Conservation (phyloP, 495 filamentous ascomycete species). For the Xylaria grammica region DNA sequence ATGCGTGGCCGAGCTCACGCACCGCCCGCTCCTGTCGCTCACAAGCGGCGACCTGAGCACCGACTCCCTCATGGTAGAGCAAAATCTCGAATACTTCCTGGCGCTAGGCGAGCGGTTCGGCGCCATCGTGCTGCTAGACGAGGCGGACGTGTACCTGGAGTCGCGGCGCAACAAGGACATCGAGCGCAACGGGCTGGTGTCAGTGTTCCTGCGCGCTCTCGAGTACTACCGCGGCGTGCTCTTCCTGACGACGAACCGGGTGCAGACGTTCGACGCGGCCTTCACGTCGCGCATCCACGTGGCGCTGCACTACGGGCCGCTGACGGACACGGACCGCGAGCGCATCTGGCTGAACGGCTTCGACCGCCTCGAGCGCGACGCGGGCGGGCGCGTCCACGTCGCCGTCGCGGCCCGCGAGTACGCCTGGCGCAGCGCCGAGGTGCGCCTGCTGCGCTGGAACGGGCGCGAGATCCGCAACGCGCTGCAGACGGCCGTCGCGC, state of each 20-base stretch:
- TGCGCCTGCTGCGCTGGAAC: constrained; percentile 41
- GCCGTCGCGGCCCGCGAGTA: constrained; percentile 37
- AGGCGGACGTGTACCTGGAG: constrained; percentile 61
- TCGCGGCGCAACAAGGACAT: constrained; percentile 73
- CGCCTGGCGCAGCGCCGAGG: constrained; percentile 34
- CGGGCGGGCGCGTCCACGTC: constrained; percentile 38
- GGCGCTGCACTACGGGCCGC: constrained; percentile 45
- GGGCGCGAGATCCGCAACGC: constrained; percentile 51
- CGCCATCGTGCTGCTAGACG: constrained; percentile 49
- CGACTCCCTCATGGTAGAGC: constrained; percentile 38
- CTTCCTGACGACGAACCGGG: constrained; percentile 51
- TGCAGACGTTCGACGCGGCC: constrained; percentile 48
- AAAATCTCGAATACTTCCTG: constrained; percentile 45
- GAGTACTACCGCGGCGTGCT: constrained; percentile 51
- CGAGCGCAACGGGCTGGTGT: constrained; percentile 77
- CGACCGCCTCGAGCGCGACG: constrained; percentile 46
- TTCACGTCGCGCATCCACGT: constrained; percentile 52
- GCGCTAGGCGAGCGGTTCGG: constrained; percentile 49
- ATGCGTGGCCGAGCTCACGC: constrained; percentile 46
- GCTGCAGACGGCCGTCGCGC: constrained; percentile 49
- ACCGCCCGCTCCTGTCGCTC: constrained; percentile 43
- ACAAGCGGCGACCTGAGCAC: constrained; percentile 47
- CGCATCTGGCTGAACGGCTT: constrained; percentile 49
- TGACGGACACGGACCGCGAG: constrained; percentile 40
- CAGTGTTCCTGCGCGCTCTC: constrained; percentile 57